phyloP scores from a whole-genome alignment of 345 rosid genomes.

The Populus alba region DNA sequence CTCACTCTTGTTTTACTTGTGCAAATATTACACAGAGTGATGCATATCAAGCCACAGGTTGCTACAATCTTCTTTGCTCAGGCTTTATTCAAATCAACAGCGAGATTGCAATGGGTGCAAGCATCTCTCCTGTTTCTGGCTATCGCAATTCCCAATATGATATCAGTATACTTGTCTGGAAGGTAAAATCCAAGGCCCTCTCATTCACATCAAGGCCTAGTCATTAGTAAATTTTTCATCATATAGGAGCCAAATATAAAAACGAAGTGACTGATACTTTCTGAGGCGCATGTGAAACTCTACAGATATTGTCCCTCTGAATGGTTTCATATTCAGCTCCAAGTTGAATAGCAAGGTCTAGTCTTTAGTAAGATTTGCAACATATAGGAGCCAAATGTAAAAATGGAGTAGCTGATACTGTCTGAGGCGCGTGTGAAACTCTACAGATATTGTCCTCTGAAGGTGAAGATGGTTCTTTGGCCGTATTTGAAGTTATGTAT shows the following conservation, averaged over 20 bases:
- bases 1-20: neutral
- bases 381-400: neutral
- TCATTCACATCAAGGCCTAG: neutral
- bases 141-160: conserved; percentile 66
- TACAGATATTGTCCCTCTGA: neutral
- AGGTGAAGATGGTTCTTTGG: neutral
- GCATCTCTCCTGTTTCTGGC: conserved; percentile 86
- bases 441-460: neutral
- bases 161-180: conserved; percentile 91
- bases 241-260: neutral
- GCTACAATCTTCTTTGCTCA: conserved; percentile 89
- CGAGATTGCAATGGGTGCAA: conserved; percentile 96
- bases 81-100: conserved; percentile 97
- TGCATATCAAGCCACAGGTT: conserved; percentile 96
- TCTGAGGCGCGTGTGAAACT: neutral
- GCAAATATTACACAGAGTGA: conserved; percentile 62
- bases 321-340: neutral
- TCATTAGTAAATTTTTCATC: neutral
- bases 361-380: neutral
- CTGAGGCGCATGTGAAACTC: neutral
- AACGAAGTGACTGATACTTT: no score
- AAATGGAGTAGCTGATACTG: no score
- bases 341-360: neutral
- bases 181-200: conserved; percentile 42
- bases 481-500: neutral